These are phyloP conservation scores for Backusella circina DNA, from an alignment of 192 early-diverging fungal genomes.

Conservation along the genomic window DNA sequence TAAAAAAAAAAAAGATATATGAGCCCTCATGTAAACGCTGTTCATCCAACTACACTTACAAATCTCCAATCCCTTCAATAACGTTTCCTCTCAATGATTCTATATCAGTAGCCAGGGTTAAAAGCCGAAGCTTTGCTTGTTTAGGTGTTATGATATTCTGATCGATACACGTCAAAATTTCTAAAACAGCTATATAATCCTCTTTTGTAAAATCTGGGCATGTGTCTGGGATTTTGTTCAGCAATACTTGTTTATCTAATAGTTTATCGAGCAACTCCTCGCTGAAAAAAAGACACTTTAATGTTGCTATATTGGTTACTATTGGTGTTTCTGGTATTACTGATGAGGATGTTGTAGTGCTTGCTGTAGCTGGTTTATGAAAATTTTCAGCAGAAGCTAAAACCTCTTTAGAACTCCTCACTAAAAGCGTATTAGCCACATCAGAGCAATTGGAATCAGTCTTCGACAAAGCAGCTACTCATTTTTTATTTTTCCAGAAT, in stretches of 20 bases:
- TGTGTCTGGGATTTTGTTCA: not conserved
- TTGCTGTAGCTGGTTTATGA: no score
- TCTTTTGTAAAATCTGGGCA: not conserved
- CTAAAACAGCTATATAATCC: not conserved
- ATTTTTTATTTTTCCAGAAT: conserved; percentile 8
- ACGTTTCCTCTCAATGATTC: not conserved
- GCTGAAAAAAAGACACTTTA: not conserved
- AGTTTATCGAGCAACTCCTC: conserved; percentile 1
- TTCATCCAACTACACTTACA: conserved; percentile 1
- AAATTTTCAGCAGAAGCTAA: not conserved
- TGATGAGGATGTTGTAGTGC: not conserved
- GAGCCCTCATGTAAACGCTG: not conserved
- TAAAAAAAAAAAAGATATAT: not conserved
- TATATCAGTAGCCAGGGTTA: not conserved
- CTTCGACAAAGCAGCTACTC: not conserved
- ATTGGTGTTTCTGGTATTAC: not conserved
- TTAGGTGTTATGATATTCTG: not conserved
- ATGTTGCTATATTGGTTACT: not conserved
- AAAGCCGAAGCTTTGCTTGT: not conserved
- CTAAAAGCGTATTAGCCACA: not conserved
- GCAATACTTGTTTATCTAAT: not conserved
- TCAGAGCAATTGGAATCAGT: not conserved
- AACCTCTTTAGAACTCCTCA: not conserved
- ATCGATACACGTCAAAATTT: not conserved
- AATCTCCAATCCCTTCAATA: conserved; percentile 3